Conservation (phyloP, 345 rosid species). For the Eucalyptus brandiana region DNA sequence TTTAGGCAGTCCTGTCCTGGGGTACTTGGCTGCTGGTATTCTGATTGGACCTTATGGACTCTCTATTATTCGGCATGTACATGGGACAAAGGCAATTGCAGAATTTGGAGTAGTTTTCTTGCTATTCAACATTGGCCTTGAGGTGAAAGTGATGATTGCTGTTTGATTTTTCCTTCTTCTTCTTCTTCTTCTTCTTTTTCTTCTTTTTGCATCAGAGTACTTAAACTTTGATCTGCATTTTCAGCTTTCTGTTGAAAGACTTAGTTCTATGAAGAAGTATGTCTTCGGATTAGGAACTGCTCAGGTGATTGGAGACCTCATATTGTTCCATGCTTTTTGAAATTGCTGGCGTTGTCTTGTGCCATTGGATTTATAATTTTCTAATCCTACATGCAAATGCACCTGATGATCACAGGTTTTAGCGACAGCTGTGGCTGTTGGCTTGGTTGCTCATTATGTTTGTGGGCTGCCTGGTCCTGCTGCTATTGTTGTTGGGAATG, state of each 20-base stretch:
- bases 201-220: background rate
- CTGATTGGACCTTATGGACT: slow-evolving; percentile 97
- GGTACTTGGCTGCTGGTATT: slow-evolving; percentile 98
- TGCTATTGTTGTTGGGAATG: slow-evolving; percentile 93
- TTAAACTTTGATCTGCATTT: slow-evolving; percentile 13
- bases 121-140: slow-evolving; percentile 96
- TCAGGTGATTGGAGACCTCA: slow-evolving; percentile 45
- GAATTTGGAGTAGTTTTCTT: slow-evolving; percentile 99
- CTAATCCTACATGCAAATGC: slow-evolving; percentile 1
- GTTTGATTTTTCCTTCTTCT: background rate
- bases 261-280: slow-evolving; percentile 99
- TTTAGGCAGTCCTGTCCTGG: slow-evolving; percentile 98
- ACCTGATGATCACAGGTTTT: slow-evolving; percentile 50
- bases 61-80: slow-evolving; percentile 95
- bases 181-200: too few relatives aligned
- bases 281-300: slow-evolving; percentile 96
- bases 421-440: slow-evolving; percentile 84
- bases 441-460: slow-evolving; percentile 68
- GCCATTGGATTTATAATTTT: background rate
- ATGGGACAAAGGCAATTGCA: slow-evolving; percentile 94
- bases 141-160: slow-evolving; percentile 38
- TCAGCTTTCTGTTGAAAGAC: slow-evolving; percentile 98
- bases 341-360: background rate
- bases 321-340: background rate
- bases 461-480: slow-evolving; percentile 89